Percentiles rank a stretch among this genome's conserved stretches.
Conservation (phyloP, 208 protist species). For the Trichomonas tenax region DNA sequence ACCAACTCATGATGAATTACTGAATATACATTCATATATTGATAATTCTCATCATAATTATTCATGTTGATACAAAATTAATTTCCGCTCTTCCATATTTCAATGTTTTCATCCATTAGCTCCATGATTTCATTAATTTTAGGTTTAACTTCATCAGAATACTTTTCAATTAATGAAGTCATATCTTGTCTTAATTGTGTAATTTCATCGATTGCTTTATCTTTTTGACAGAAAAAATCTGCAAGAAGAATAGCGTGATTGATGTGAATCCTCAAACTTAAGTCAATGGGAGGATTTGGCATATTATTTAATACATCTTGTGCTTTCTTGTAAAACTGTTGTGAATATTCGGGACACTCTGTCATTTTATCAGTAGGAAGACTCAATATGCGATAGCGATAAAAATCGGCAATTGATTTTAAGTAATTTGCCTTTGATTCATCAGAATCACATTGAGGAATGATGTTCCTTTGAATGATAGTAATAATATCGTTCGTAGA, state of each 20-base stretch:
- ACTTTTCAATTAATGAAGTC: not conserved
- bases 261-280: not conserved
- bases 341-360: not conserved
- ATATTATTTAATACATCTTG: not conserved
- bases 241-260: not conserved
- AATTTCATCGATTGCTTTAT: not conserved
- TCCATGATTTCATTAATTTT: not conserved
- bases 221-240: not conserved
- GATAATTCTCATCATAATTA: too few relatives aligned
- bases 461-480: not conserved
- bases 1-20: too few relatives aligned
- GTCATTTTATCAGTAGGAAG: not conserved
- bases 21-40: too few relatives aligned
- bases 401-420: not conserved
- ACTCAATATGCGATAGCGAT: not conserved
- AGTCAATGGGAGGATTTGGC: not conserved
- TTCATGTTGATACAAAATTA: too few relatives aligned
- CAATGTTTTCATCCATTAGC: not conserved
- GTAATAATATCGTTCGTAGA: not conserved
- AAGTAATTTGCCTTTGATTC: not conserved
- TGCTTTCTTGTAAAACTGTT: not conserved
- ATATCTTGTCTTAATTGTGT: not conserved
- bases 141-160: not conserved
- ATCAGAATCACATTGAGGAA: not conserved
- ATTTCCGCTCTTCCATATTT: not conserved